Evolutionary conservation across 495 filamentous ascomycete genomes (phyloP), one percentile per base, ranked within the genome.

Genomic region (Melanomma pulvis-pyrius): DNA sequence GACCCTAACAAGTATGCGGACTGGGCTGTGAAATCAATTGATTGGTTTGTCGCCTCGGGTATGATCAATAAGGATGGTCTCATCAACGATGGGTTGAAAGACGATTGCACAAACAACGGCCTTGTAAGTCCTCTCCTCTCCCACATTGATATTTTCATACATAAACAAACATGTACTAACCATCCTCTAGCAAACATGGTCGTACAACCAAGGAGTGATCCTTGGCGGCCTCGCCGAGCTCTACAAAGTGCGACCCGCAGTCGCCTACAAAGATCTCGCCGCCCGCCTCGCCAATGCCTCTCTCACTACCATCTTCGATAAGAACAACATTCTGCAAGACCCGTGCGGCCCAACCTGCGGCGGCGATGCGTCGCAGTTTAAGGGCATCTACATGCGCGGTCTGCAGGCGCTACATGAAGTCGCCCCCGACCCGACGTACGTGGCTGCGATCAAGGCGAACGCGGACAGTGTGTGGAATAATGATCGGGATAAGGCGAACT

Each of bases 191-290:
- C 56, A 62, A 30, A 61, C 53, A 83, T 69, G 66, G 66, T 30
- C 87, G 0, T 93, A 93, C 78, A 93, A 92, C 76, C 90, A 93
- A 76, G 90, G 90, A 39, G 88, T 92, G 30, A 80, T 92, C 41
- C 81, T 92, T n/a, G 90, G 90, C 22, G 90, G 81, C 1, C 81
- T 92, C 1, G 87, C 88, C 47, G 89, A 92, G 74, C 80, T 92
- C 59, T 75, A 81, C 75, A 78, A 74, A 64, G 87, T 85, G 3
- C 78, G 80, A 4, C 80, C 82, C 1, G 39, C 61, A 28, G 7
- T 0, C 79, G 87, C 70, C 15, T 62, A 13, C 76, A 79, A n/a
- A 22, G 81, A 83, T 25, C 75, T 92, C 12, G 68, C 70, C 61
- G 39, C 50, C 30, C 79, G 78, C 19, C 88, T 87, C 11, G 87